Percentiles rank a stretch among this genome's conserved stretches.
These are phyloP conservation scores for Avena atlantica DNA, from an alignment of 176 grass and related monocot species.

Conservation along the genomic window DNA sequence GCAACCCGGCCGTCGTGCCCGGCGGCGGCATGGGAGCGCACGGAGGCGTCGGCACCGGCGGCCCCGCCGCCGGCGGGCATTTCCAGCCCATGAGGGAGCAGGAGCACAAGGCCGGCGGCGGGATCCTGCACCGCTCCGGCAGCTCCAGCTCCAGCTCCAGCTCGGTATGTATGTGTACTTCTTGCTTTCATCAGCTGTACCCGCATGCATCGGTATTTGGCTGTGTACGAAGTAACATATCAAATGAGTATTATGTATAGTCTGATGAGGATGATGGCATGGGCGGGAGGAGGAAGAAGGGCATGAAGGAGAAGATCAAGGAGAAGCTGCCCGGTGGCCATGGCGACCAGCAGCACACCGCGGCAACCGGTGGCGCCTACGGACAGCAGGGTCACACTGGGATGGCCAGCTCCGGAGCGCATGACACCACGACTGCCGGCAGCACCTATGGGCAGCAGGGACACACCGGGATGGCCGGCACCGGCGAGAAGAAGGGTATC, in stretches of 20 bases:
- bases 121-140: constrained; percentile 27
- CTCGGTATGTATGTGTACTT: neutral
- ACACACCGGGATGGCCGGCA: neutral
- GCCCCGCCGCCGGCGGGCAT: neutral
- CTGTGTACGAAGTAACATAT: neutral
- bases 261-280: neutral
- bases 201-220: neutral
- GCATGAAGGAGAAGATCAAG: constrained; percentile 27
- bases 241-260: too few species aligned
- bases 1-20: neutral
- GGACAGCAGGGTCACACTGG: constrained; percentile 3
- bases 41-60: neutral
- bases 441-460: neutral
- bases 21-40: neutral
- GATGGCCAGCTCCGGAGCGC: neutral
- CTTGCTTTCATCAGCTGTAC: neutral
- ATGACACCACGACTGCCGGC: neutral
- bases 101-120: neutral
- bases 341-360: neutral
- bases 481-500: constrained; percentile 26
- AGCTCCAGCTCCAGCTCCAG: constrained; percentile 29
- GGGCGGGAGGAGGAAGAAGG: constrained; percentile 29
- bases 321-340: constrained; percentile 20
- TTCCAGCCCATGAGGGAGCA: neutral
- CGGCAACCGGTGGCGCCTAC: neutral